Conservation (phyloP, 164 flowering plant genomes). For the Vitis rotundifolia region DNA sequence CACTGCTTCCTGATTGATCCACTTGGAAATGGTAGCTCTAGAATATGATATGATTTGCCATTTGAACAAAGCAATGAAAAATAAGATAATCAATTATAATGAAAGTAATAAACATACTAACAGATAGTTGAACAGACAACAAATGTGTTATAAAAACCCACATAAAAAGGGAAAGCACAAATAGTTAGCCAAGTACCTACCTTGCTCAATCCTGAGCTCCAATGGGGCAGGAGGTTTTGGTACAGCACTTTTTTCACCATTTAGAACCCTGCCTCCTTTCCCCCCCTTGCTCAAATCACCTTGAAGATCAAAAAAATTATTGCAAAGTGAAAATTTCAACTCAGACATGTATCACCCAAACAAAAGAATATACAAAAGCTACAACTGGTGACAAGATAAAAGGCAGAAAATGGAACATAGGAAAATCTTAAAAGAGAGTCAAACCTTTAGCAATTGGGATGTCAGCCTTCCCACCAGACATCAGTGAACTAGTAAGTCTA, state of each 20-base stretch:
- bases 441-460: slow-evolving; percentile 37
- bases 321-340: slow-evolving; percentile 2
- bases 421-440: background rate
- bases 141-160: background rate
- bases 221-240: slow-evolving; percentile 34
- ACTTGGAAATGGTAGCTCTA: background rate
- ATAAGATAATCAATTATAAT: background rate
- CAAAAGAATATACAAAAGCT: background rate
- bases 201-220: slow-evolving; percentile 53
- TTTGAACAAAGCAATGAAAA: background rate
- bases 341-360: background rate
- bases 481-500: slow-evolving; percentile 17
- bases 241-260: slow-evolving; percentile 32
- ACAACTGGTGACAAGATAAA: background rate
- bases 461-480: slow-evolving; percentile 41
- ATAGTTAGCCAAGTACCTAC: slow-evolving; percentile 29
- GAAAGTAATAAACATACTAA: background rate
- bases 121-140: background rate
- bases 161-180: no score
- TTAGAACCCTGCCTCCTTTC: slow-evolving; percentile 42
- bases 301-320: slow-evolving; percentile 13
- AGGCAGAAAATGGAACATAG: background rate
- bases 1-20: background rate
- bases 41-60: background rate
- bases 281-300: slow-evolving; percentile 48